Evolutionary conservation across 768 basidiomycete species (phyloP).

Genomic region (Termitomyces sp.): DNA sequence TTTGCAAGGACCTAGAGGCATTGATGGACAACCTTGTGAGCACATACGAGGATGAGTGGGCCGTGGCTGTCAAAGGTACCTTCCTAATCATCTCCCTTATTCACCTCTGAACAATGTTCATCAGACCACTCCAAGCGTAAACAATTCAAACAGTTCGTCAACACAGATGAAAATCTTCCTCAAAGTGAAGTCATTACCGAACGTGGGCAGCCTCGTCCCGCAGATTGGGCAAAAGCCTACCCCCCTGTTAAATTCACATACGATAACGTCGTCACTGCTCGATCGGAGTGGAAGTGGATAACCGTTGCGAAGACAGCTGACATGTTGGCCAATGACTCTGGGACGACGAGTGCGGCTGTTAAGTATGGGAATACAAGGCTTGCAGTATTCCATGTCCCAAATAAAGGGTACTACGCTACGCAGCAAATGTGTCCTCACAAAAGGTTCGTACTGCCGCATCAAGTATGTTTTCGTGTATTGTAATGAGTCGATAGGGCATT

Average conservation of each 20-base stretch:
- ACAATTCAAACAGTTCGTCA: slow-evolving; percentile 60
- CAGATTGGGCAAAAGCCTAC: slow-evolving; percentile 60
- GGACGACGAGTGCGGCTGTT: slow-evolving; percentile 46
- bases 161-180: slow-evolving; percentile 43
- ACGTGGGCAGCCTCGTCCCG: slow-evolving; percentile 58
- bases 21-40: slow-evolving; percentile 62
- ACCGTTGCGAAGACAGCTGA: slow-evolving; percentile 43
- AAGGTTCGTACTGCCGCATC: slow-evolving; percentile 9
- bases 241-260: slow-evolving; percentile 38
- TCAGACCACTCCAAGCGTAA: slow-evolving; percentile 40
- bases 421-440: slow-evolving; percentile 57
- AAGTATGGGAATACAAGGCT: slow-evolving; percentile 63
- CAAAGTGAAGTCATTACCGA: slow-evolving; percentile 50
- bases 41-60: slow-evolving; percentile 70
- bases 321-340: slow-evolving; percentile 37
- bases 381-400: slow-evolving; percentile 61
- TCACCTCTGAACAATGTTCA: background rate
- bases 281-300: slow-evolving; percentile 52
- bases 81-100: background rate
- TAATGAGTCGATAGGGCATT: slow-evolving; percentile 39
- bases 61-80: slow-evolving; percentile 44
- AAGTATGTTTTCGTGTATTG: background rate
- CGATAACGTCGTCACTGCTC: slow-evolving; percentile 17
- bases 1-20: slow-evolving; percentile 61
- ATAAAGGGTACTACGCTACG: slow-evolving; percentile 54